Percentiles rank a stretch among this genome's conserved stretches.
phyloP scores from a whole-genome alignment of 495 filamentous ascomycete genomes.

The Tirmania nivea region DNA sequence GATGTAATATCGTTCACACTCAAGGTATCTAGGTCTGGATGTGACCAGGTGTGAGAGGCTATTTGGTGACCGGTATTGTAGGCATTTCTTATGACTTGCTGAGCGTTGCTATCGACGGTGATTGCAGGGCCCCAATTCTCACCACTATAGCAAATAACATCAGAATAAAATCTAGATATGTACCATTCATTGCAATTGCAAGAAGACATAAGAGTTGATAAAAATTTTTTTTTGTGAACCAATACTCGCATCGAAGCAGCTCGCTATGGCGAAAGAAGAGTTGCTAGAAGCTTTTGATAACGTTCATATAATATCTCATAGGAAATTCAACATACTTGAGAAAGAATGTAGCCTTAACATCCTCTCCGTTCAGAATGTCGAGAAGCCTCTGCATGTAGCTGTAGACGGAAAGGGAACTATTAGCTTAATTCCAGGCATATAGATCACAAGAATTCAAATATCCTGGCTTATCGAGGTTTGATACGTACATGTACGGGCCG shows the following conservation, averaged over 20 bases:
- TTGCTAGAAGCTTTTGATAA: too few species aligned
- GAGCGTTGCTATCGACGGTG: slow-evolving; percentile 21
- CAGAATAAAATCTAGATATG: background rate
- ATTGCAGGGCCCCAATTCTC: slow-evolving; percentile 37
- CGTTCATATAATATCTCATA: too few species aligned
- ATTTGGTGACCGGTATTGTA: slow-evolving; percentile 43
- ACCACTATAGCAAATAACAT: slow-evolving; percentile 16
- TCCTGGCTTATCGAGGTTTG: background rate
- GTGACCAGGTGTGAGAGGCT: slow-evolving; percentile 52
- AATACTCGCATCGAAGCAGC: too few species aligned
- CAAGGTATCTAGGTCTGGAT: slow-evolving; percentile 37
- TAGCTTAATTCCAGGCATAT: background rate
- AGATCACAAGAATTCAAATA: background rate
- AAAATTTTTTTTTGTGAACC: too few species aligned
- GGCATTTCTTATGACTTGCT: slow-evolving; percentile 34
- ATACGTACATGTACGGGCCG: slow-evolving; percentile 13
- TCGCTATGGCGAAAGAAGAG: too few species aligned
- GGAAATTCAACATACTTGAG: slow-evolving; percentile 23
- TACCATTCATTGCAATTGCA: too few species aligned
- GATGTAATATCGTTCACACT: slow-evolving; percentile 26
- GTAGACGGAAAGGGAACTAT: slow-evolving; percentile 23
- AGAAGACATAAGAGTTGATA: too few species aligned
- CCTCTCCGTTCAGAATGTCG: slow-evolving; percentile 39
- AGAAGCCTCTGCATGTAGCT: slow-evolving; percentile 41
- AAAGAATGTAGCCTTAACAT: slow-evolving; percentile 55